These are phyloP conservation scores for Nannochloropsis oceanica DNA, from an alignment of 108 stramenopile genomes.

Conservation along the genomic window DNA sequence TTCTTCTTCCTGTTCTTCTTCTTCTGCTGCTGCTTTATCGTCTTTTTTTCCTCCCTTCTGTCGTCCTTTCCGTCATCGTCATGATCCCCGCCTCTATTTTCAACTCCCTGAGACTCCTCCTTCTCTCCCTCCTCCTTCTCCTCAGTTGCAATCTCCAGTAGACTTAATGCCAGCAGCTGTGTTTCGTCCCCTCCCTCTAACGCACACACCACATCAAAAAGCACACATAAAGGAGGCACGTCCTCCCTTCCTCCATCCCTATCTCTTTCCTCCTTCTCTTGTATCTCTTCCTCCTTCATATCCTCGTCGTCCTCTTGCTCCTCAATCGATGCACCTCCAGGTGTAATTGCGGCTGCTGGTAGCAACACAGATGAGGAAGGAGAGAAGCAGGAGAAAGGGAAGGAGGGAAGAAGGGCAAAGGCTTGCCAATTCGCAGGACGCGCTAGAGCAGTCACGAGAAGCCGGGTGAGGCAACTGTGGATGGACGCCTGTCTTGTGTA, in stretches of 20 bases:
- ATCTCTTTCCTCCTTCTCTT: neutral
- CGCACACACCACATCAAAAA: neutral
- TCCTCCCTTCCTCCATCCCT: neutral
- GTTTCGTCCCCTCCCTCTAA: neutral
- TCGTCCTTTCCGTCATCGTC: neutral
- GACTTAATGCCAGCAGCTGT: neutral
- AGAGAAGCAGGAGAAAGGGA: neutral
- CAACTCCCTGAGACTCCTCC: neutral
- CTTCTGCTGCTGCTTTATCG: no score
- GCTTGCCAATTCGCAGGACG: neutral
- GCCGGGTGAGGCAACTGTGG: neutral
- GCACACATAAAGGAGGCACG: neutral
- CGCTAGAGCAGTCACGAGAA: neutral
- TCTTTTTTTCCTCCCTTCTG: neutral
- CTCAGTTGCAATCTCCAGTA: neutral
- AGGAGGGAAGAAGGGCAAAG: neutral
- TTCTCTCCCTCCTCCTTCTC: neutral
- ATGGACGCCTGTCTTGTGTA: neutral
- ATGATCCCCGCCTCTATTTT: neutral
- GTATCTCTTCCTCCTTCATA: neutral
- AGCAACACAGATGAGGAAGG: neutral
- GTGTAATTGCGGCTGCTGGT: no score
- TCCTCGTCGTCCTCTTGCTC: neutral
- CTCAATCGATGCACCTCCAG: no score
- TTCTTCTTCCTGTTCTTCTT: neutral